Percentiles rank a stretch among this genome's conserved stretches.
Conservation (phyloP, 1,139 yeast species). For the Arxiozyma bovina region DNA sequence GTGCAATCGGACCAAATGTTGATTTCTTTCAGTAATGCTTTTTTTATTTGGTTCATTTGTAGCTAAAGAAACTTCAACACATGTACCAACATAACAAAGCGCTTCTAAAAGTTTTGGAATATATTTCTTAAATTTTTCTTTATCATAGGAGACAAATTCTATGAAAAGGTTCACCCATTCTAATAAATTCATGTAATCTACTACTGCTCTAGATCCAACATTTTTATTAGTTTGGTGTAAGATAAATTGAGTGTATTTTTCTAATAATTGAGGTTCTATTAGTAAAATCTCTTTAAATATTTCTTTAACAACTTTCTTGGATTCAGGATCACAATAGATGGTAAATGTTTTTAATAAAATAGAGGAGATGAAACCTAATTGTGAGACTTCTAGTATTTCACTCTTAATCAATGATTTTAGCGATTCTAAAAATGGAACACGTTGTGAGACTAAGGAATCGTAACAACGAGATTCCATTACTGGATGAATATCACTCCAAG, state of each 20-base stretch:
- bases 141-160: conserved; percentile 11
- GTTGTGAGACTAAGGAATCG: conserved; percentile 16
- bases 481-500: conserved; percentile 20
- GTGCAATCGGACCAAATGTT: conserved; percentile 44
- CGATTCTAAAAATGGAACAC: conserved; percentile 18
- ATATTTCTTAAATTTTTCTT: conserved; percentile 10
- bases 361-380: conserved; percentile 19
- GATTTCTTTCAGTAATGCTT: conserved; percentile 23
- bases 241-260: conserved; percentile 36
- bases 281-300: conserved; percentile 35
- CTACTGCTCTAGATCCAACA: conserved; percentile 23
- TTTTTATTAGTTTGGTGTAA: conserved; percentile 24
- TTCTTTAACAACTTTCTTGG: conserved; percentile 37
- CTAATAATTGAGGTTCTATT: conserved; percentile 33
- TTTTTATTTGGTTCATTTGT: conserved; percentile 20
- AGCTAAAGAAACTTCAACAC: conserved; percentile 21
- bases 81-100: conserved; percentile 16
- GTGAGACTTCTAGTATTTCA: conserved; percentile 17
- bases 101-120: conserved; percentile 16
- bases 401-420: conserved; percentile 12
- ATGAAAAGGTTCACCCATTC: conserved; percentile 27
- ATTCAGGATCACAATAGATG: conserved; percentile 41
- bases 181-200: conserved; percentile 26
- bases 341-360: conserved; percentile 35
- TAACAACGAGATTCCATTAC: conserved; percentile 15